Conservation (phyloP, 2,329 filamentous ascomycete genomes). For the Trichoderma atrobrunneum region DNA sequence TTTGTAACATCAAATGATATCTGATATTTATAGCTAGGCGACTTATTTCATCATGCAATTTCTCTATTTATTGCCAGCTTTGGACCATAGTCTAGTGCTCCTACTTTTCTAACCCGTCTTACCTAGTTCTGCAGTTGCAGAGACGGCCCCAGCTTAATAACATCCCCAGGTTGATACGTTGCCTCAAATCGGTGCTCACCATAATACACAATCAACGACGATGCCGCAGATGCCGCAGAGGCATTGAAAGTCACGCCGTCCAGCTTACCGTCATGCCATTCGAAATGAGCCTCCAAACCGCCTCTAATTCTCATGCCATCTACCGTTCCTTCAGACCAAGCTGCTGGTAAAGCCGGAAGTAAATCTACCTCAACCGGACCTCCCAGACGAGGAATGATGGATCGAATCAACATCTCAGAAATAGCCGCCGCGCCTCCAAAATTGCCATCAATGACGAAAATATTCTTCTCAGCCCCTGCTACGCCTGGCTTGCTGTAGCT, state of each 20-base stretch:
- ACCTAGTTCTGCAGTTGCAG: conserved; percentile 9
- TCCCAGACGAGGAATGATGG: conserved; percentile 7
- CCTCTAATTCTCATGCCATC: conserved; percentile 10
- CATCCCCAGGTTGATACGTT: background rate
- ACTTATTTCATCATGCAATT: background rate
- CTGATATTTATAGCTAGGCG: background rate
- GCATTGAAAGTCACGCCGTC: conserved; percentile 6
- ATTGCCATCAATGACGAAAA: conserved; percentile 19
- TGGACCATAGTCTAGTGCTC: background rate
- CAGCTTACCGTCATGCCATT: conserved; percentile 1
- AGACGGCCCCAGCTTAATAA: conserved; percentile 10
- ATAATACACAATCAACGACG: conserved; percentile 9
- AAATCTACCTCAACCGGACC: conserved; percentile 10
- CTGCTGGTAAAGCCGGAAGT: conserved; percentile 13
- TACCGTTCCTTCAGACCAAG: conserved; percentile 13
- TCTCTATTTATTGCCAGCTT: background rate
- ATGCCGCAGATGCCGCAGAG: background rate
- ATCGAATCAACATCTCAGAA: conserved; percentile 18
- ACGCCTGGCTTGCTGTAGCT: conserved; percentile 19
- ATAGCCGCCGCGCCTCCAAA: conserved; percentile 15
- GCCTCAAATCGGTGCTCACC: background rate
- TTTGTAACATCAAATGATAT: background rate
- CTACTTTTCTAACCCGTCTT: too few relatives aligned
- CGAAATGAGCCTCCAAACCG: background rate
- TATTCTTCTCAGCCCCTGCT: conserved; percentile 7